Conservation (phyloP, 2,329 filamentous ascomycete species). For the Cladosporium austrohemisphaericum region DNA sequence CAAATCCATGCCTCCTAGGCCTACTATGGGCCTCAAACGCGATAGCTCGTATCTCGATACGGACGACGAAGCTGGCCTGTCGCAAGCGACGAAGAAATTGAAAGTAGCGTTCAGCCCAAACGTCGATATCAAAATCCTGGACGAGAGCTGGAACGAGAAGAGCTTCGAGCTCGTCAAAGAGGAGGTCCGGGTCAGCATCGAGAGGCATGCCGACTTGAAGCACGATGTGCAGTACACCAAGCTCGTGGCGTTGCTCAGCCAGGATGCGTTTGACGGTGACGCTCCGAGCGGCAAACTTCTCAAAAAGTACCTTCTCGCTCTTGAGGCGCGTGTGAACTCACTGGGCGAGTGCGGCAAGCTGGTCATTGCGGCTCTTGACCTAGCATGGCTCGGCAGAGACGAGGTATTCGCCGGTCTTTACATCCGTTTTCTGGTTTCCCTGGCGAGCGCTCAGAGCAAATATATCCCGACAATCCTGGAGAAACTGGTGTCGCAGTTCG, state of each 20-base stretch:
- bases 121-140: conserved; percentile 44
- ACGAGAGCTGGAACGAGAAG: conserved; percentile 47
- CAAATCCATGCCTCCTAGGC: conserved; percentile 25
- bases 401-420: conserved; percentile 57
- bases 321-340: conserved; percentile 53
- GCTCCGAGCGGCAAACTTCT: conserved; percentile 51
- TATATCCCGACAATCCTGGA: conserved; percentile 71
- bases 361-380: conserved; percentile 55
- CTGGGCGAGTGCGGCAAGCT: conserved; percentile 56
- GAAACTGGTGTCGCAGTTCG: conserved; percentile 78
- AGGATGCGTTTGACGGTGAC: conserved; percentile 34
- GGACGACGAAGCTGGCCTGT: conserved; percentile 33
- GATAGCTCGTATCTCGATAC: conserved; percentile 36
- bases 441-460: conserved; percentile 78
- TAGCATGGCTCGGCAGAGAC: conserved; percentile 60
- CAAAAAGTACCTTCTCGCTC: conserved; percentile 57
- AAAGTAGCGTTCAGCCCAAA: conserved; percentile 49
- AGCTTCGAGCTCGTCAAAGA: conserved; percentile 56
- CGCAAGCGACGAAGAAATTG: conserved; percentile 41
- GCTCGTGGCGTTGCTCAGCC: conserved; percentile 35
- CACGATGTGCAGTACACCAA: conserved; percentile 57
- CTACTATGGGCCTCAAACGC: conserved; percentile 34
- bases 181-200: conserved; percentile 54
- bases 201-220: conserved; percentile 40
- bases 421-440: conserved; percentile 53